Evolutionary conservation across 805 yeast genomes (phyloP).

Genomic region (Wickerhamiella slavikovae): DNA sequence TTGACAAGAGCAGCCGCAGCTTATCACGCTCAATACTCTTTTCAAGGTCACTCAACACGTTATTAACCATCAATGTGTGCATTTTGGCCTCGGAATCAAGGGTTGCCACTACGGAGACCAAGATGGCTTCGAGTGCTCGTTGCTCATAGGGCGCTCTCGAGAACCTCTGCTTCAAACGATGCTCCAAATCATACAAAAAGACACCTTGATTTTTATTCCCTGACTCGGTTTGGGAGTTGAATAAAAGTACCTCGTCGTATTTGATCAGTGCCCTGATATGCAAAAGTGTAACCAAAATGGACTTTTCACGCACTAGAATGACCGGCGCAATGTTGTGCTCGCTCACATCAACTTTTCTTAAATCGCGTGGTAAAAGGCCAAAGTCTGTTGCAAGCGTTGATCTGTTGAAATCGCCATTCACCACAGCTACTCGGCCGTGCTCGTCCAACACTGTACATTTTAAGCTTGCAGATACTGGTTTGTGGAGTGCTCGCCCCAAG

Average conservation of each 20-base stretch:
- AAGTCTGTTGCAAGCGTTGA: slow-evolving; percentile 52
- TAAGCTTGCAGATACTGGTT: slow-evolving; percentile 22
- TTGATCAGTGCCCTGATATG: slow-evolving; percentile 84
- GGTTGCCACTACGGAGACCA: slow-evolving; percentile 59
- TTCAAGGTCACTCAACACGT: slow-evolving; percentile 60
- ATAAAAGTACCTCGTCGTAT: slow-evolving; percentile 56
- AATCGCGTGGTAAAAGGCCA: slow-evolving; percentile 70
- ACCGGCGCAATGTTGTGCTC: slow-evolving; percentile 75
- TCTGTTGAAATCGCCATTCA: slow-evolving; percentile 54
- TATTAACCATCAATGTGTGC: slow-evolving; percentile 53
- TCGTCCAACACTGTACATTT: slow-evolving; percentile 67
- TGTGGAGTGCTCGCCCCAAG: slow-evolving; percentile 10
- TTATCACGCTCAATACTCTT: slow-evolving; percentile 61
- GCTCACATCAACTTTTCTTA: slow-evolving; percentile 71
- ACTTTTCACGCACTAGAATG: slow-evolving; percentile 55
- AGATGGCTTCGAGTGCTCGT: slow-evolving; percentile 72
- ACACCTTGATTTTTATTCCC: slow-evolving; percentile 48
- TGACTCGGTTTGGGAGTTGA: slow-evolving; percentile 37
- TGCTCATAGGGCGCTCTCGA: slow-evolving; percentile 64
- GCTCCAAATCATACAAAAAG: slow-evolving; percentile 63
- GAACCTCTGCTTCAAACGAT: slow-evolving; percentile 28
- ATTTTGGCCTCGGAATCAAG: slow-evolving; percentile 74
- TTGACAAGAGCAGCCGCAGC: slow-evolving; percentile 57
- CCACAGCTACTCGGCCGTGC: slow-evolving; percentile 46
- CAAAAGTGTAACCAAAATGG: slow-evolving; percentile 62